Evolutionary conservation across 257 asterid genomes (phyloP), one percentile per base, ranked within the genome.

Genomic region (Perilla frutescens): DNA sequence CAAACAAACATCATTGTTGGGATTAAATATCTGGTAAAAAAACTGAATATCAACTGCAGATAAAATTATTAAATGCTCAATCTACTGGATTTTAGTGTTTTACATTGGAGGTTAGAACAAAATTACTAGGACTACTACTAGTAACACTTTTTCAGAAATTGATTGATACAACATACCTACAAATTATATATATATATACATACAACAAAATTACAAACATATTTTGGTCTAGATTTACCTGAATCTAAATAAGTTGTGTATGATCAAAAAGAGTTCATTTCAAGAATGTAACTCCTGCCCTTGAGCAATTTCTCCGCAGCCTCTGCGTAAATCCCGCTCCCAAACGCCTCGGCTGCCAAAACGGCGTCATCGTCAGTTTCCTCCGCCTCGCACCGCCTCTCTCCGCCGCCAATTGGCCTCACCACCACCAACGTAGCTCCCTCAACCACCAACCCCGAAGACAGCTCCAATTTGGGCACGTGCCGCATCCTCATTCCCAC

Each of bases 361-460:
- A 59, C 85, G 11, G 77, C 86, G 49, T 88, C 90, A 39, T 79
- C 81, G 57, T 31, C 58, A 54, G 72, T 84, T 51, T 83, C 89
- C 77, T 80, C 90, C 75, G 48, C 70, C 70, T 83, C 88, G 7
- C 70, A 64, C 58, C 77, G 70, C 60, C 53, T 66, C 7, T 26
- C 64, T 6, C 64, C 77, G 54, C 77, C 65, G 13, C 41, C 68
- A 0, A 73, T 66, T 15, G 89, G 91, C 66, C 88, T 63, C 57
- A 88, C 89, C 43, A 88, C 88, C 60, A 88, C 89, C 76, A 88
- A 48, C 1, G 94, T 88, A 0, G 91, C 94, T 9, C 89, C 93
- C 69, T 81, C 82, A 82, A 88, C 70, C 48, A 73, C 79, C 81
- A 68, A 47, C 49, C 89, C 91, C 9, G 72, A 68, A 0, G 88